A percentile compares a stretch with the other conserved stretches of the same genome.
phyloP scores from a whole-genome alignment of 495 filamentous ascomycete genomes.

The Aspergillus nanangensis region DNA sequence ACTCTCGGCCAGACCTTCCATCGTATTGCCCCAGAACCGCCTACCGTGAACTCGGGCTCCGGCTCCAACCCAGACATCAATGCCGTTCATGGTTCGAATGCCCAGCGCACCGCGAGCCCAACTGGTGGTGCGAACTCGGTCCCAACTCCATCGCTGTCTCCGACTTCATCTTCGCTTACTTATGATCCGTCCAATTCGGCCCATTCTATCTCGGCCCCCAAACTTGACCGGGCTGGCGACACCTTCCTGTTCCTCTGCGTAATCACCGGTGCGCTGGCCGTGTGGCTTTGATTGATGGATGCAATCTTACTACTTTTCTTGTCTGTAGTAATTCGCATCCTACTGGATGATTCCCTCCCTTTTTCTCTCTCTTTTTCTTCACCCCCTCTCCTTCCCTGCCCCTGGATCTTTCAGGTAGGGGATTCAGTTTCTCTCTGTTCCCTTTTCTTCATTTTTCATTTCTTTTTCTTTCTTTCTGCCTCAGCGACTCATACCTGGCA shows the following conservation, averaged over 20 bases:
- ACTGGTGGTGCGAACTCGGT: not conserved
- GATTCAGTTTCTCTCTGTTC: too few relatives aligned
- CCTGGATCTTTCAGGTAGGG: too few relatives aligned
- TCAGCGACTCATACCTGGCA: too few relatives aligned
- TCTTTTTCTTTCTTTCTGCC: too few relatives aligned
- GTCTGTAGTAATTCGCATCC: too few relatives aligned
- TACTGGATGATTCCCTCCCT: too few relatives aligned
- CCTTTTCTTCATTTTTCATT: too few relatives aligned
- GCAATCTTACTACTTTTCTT: not conserved
- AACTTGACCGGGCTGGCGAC: not conserved
- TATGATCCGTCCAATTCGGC: not conserved
- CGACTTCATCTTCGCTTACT: not conserved
- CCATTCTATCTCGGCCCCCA: not conserved
- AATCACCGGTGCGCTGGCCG: not conserved
- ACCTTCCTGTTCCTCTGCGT: not conserved
- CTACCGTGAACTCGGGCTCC: not conserved
- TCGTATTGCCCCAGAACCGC: too few relatives aligned
- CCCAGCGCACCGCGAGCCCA: not conserved
- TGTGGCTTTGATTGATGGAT: slow-evolving; percentile 4
- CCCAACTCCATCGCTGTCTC: not conserved
- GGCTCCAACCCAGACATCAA: not conserved
- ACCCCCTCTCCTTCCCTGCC: too few relatives aligned
- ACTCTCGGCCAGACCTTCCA: slow-evolving; percentile 52
- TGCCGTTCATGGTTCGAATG: not conserved
- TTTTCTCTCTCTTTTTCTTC: too few relatives aligned